A percentile compares a stretch with the other conserved stretches of the same genome.
These are phyloP conservation scores for Echites panduratus DNA, from an alignment of 257 asterid species.

Conservation along the genomic window DNA sequence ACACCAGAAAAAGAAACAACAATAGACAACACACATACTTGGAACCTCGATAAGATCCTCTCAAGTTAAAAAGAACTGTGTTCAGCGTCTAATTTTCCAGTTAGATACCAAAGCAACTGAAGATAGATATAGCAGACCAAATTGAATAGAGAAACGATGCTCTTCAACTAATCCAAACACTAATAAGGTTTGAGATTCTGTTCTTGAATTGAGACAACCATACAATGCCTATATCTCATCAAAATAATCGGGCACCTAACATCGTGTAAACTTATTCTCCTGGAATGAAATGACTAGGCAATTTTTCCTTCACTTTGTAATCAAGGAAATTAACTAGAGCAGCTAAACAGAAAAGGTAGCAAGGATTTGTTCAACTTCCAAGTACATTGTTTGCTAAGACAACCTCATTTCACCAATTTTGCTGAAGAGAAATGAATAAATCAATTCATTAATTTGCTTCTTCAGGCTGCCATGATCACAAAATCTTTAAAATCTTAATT, in stretches of 20 bases:
- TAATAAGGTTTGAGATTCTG: background rate
- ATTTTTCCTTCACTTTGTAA: background rate
- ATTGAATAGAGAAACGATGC: background rate
- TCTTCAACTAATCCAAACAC: background rate
- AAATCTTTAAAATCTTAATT: too few species aligned
- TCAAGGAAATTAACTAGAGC: background rate
- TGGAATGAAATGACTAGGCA: background rate
- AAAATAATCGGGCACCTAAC: background rate
- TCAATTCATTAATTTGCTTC: background rate
- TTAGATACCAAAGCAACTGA: background rate
- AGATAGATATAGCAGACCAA: background rate
- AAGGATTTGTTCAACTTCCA: background rate
- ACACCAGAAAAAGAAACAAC: background rate
- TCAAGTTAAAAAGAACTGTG: background rate
- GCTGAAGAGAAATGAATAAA: background rate
- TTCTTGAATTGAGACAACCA: background rate
- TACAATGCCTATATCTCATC: background rate
- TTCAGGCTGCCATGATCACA: background rate
- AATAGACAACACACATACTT: background rate
- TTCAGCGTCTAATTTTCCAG: background rate
- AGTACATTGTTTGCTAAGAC: background rate
- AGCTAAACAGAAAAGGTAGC: background rate
- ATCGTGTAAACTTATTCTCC: background rate
- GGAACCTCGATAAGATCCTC: background rate
- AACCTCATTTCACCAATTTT: background rate